phyloP scores from a whole-genome alignment of 2,329 filamentous ascomycete species.

The Fusarium sp. region DNA sequence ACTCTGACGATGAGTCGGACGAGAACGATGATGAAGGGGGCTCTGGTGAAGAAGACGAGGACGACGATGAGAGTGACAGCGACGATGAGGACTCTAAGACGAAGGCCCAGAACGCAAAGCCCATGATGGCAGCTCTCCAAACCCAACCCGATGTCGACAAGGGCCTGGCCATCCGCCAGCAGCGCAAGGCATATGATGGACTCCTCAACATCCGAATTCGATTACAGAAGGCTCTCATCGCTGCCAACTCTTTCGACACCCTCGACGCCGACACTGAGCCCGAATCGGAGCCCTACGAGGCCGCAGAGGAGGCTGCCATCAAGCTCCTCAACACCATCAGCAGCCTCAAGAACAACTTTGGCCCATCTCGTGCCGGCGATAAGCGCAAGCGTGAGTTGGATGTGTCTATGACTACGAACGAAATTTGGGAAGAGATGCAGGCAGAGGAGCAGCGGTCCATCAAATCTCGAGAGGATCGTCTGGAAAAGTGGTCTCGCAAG shows the following conservation, averaged over 20 bases:
- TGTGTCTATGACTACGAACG: conserved; percentile 68
- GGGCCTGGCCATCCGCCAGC: conserved; percentile 85
- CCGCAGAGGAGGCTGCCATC: conserved; percentile 87
- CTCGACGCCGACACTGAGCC: conserved; percentile 56
- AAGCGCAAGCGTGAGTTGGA: conserved; percentile 73
- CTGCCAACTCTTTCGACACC: conserved; percentile 78
- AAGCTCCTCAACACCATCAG: conserved; percentile 87
- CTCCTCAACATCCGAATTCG: conserved; percentile 92
- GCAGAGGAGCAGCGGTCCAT: conserved; percentile 71
- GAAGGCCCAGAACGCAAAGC: conserved; percentile 51
- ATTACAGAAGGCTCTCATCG: conserved; percentile 89
- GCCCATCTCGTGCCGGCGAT: conserved; percentile 63
- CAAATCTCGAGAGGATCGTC: conserved; percentile 74
- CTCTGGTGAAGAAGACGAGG: conserved; percentile 53
- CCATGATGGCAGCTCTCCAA: conserved; percentile 49
- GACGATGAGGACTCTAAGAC: conserved; percentile 50
- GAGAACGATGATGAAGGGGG: conserved; percentile 54
- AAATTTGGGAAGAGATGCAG: conserved; percentile 80
- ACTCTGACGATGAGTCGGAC: conserved; percentile 53
- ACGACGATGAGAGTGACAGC: conserved; percentile 55
- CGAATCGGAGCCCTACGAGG: conserved; percentile 70
- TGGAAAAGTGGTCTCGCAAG: conserved; percentile 93
- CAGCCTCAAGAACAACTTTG: conserved; percentile 72
- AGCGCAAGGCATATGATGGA: conserved; percentile 87
- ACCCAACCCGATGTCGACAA: conserved; percentile 77